Conservation (phyloP, 306 rosid species). For the Trichosanthes cucumerina region DNA sequence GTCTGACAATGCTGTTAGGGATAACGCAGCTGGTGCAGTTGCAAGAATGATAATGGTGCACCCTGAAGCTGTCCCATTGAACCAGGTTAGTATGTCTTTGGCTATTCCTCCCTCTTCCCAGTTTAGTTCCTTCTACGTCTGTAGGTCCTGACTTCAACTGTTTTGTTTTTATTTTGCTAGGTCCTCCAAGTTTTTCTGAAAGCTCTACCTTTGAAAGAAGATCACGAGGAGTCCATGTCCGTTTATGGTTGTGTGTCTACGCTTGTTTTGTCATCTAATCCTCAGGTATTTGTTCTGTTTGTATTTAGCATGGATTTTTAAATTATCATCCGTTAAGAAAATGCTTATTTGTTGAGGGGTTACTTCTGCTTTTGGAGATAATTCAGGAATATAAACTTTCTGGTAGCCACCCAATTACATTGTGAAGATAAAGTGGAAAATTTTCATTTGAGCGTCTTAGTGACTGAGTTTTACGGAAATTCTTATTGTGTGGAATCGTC, state of each 20-base stretch:
- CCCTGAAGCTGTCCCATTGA: slow-evolving; percentile 80
- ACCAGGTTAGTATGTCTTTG: slow-evolving; percentile 43
- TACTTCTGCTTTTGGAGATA: not conserved
- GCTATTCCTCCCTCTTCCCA: not conserved
- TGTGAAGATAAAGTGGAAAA: not conserved
- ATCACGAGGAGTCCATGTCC: slow-evolving; percentile 86
- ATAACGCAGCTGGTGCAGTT: slow-evolving; percentile 97
- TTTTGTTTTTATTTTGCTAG: slow-evolving; percentile 31
- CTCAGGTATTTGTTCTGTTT: slow-evolving; percentile 47
- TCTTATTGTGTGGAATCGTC: not conserved
- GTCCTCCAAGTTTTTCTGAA: slow-evolving; percentile 87
- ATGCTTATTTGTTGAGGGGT: not conserved
- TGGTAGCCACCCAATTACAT: not conserved
- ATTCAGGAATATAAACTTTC: not conserved
- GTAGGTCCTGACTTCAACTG: not conserved
- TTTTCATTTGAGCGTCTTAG: not conserved
- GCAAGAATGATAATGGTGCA: slow-evolving; percentile 99
- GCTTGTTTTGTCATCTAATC: slow-evolving; percentile 81
- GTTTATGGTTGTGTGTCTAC: slow-evolving; percentile 73
- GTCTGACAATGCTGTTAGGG: slow-evolving; percentile 93
- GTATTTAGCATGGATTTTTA: no score
- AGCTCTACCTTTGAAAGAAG: slow-evolving; percentile 94
- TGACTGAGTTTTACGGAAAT: not conserved
- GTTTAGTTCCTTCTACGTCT: not conserved
- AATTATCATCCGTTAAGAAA: not conserved